Conservation (phyloP, 2,329 filamentous ascomycete species). For the Penicillium glabrum region DNA sequence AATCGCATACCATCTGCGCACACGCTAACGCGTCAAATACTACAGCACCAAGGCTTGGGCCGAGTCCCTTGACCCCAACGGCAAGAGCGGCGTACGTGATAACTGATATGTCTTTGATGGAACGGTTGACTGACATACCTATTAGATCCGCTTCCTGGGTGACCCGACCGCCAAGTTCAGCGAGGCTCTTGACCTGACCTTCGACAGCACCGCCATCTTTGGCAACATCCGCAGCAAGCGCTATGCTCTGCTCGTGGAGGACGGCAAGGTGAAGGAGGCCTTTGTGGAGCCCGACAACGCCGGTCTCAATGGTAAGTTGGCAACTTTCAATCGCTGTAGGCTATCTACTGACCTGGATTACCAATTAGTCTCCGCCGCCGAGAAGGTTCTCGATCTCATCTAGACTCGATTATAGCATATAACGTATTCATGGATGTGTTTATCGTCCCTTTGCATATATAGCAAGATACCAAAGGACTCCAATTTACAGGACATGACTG, state of each 20-base stretch:
- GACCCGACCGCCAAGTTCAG: conserved; percentile 80
- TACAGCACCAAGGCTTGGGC: conserved; percentile 86
- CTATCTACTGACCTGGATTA: conserved; percentile 5
- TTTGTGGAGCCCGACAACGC: conserved; percentile 89
- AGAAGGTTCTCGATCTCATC: conserved; percentile 45
- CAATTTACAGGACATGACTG: neutral
- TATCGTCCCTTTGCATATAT: neutral
- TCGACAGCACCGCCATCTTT: conserved; percentile 77
- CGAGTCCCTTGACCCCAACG: conserved; percentile 71
- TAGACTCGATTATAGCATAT: neutral
- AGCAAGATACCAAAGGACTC: neutral
- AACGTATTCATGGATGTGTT: too few species aligned
- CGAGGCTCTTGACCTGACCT: conserved; percentile 76
- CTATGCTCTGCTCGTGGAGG: conserved; percentile 78
- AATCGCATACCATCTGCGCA: neutral
- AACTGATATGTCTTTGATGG: neutral
- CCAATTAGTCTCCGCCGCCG: conserved; percentile 47
- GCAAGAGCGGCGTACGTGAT: conserved; percentile 71
- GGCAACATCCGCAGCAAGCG: conserved; percentile 82
- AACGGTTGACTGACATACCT: neutral
- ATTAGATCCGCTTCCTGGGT: conserved; percentile 83
- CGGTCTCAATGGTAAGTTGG: conserved; percentile 66
- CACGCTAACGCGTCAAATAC: conserved; percentile 6
- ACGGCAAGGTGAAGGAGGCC: conserved; percentile 79
- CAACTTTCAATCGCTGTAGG: neutral